phyloP scores from a whole-genome alignment of 345 rosid species.

The Turritis glabra region DNA sequence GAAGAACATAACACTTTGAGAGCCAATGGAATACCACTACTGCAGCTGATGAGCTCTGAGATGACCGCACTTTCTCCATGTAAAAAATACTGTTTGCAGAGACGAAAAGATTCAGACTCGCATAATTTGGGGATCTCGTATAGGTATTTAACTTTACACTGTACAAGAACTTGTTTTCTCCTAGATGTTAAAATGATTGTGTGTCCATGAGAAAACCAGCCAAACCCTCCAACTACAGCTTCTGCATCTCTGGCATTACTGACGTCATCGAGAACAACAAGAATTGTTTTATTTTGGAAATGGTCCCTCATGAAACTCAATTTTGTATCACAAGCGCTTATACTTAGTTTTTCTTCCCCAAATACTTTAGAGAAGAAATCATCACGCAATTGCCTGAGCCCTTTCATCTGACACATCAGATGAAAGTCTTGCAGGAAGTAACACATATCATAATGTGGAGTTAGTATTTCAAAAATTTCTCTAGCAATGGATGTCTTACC shows the following conservation, averaged over 20 bases:
- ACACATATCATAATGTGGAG: conserved; percentile 15
- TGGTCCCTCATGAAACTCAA: conserved; percentile 22
- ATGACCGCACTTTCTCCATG: neutral
- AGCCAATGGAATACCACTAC: conserved; percentile 32
- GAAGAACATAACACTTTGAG: neutral
- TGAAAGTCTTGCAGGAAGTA: conserved; percentile 29
- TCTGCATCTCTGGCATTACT: conserved; percentile 30
- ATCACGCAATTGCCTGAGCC: conserved; percentile 20
- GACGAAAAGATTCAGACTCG: conserved; percentile 7
- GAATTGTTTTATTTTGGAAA: neutral
- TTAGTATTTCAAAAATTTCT: neutral
- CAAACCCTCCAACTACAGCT: conserved; percentile 33
- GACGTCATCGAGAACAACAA: conserved; percentile 33
- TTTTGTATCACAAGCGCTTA: neutral
- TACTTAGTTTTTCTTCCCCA: conserved; percentile 32
- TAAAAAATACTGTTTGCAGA: conserved; percentile 5
- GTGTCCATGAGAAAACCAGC: conserved; percentile 38
- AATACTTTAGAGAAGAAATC: conserved; percentile 26
- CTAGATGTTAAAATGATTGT: conserved; percentile 29
- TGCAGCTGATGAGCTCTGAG: conserved; percentile 3
- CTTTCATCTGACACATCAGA: neutral
- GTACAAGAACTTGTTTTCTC: conserved; percentile 35
- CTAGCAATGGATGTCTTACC: conserved; percentile 36
- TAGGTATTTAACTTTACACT: conserved; percentile 19
- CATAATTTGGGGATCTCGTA: neutral